Percentiles rank a stretch among this genome's conserved stretches.
Conservation (phyloP, 2,329 filamentous ascomycete genomes). For the Chaetomium sp. region DNA sequence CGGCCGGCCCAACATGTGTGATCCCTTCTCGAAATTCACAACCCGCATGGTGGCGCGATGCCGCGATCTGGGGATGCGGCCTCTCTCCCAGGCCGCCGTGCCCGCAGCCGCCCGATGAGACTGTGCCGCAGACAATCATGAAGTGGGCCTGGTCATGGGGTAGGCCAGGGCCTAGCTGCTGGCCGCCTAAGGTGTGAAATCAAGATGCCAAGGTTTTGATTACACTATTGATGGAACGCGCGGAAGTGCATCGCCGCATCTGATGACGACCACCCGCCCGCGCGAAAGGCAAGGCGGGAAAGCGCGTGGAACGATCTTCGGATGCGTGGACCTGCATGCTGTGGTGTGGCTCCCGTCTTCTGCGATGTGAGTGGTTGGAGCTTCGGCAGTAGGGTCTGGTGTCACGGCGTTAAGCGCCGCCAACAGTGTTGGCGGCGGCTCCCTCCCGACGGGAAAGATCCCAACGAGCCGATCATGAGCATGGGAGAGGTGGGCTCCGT, state of each 20-base stretch:
- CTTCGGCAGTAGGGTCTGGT: not conserved
- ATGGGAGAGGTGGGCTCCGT: not conserved
- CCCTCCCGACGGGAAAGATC: not conserved
- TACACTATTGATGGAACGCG: no score
- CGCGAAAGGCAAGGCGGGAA: no score
- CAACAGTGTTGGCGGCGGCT: not conserved
- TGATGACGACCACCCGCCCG: no score
- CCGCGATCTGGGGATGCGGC: constrained; percentile 1
- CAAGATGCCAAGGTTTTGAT: no score
- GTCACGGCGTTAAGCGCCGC: not conserved
- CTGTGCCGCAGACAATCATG: constrained; percentile 1
- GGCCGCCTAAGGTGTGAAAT: no score
- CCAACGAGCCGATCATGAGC: not conserved
- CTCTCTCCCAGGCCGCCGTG: not conserved
- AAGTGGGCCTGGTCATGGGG: no score
- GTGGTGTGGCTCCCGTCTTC: no score
- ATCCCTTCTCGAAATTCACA: not conserved
- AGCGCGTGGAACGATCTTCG: not conserved
- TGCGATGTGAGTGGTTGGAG: no score
- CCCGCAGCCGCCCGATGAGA: not conserved
- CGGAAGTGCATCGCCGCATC: no score
- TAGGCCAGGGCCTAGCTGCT: no score
- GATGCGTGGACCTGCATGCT: not conserved
- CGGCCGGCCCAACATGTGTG: not conserved
- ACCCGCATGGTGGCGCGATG: not conserved